Percentiles rank a stretch among this genome's conserved stretches.
Evolutionary conservation across 1,139 yeast genomes (phyloP).

Genomic region (Saccharomyces hybrid): DNA sequence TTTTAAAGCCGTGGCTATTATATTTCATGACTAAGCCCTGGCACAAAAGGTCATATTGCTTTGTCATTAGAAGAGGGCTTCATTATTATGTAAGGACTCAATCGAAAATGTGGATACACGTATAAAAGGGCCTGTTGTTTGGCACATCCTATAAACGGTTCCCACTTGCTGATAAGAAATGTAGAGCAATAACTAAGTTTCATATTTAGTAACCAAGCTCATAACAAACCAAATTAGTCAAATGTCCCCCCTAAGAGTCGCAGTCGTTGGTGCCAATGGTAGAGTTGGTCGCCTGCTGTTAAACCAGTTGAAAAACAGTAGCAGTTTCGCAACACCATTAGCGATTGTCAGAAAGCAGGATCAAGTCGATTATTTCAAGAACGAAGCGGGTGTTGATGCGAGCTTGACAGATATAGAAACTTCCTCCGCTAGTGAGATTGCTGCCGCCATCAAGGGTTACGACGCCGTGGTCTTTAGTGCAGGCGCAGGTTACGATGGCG

Average conservation of each 20-base stretch:
- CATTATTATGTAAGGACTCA: too few species aligned
- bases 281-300: constrained; percentile 43
- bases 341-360: constrained; percentile 45
- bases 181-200: too few species aligned
- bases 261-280: constrained; percentile 58
- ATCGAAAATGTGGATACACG: too few species aligned
- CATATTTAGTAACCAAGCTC: too few species aligned
- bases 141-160: too few species aligned
- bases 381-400: constrained; percentile 35
- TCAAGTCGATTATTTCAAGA: constrained; percentile 37
- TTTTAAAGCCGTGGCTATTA: too few species aligned
- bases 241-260: constrained; percentile 26
- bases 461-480: constrained; percentile 57
- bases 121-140: too few species aligned
- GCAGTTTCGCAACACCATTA: constrained; percentile 30
- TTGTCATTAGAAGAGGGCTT: too few species aligned
- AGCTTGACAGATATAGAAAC: constrained; percentile 36
- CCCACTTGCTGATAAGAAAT: too few species aligned
- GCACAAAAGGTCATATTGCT: too few species aligned
- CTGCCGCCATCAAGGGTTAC: constrained; percentile 37
- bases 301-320: constrained; percentile 21
- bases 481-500: constrained; percentile 53
- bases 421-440: constrained; percentile 33
- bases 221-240: too few species aligned
- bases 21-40: too few species aligned